These are phyloP conservation scores for Nicotiana obtusifolia DNA, from an alignment of 257 asterid genomes.

Conservation along the genomic window DNA sequence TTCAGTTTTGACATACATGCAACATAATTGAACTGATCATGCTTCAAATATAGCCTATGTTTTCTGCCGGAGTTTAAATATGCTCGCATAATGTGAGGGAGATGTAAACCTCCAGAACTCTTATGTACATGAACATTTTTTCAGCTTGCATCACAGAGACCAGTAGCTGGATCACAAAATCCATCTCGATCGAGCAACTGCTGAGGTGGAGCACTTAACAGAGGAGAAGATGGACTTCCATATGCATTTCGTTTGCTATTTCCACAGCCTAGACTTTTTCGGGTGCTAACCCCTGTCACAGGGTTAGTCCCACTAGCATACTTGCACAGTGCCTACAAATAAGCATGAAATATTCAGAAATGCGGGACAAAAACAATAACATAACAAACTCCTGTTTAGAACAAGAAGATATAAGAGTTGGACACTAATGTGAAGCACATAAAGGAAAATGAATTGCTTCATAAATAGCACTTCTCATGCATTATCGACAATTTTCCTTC, in stretches of 20 bases:
- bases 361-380: not conserved
- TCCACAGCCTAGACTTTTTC: conserved; percentile 94
- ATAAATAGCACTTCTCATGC: not conserved
- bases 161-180: conserved; percentile 71
- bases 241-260: conserved; percentile 82
- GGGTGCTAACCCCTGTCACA: conserved; percentile 76
- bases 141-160: conserved; percentile 57
- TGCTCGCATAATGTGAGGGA: not conserved
- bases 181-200: conserved; percentile 90
- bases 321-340: conserved; percentile 81
- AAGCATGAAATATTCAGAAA: not conserved
- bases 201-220: conserved; percentile 86
- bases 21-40: not conserved
- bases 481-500: not conserved
- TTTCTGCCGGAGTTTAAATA: not conserved
- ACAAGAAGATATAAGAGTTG: not conserved
- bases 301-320: conserved; percentile 92
- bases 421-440: not conserved
- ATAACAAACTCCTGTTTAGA: not conserved
- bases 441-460: not conserved
- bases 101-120: not conserved
- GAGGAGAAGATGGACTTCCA: conserved; percentile 92
- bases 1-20: not conserved
- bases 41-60: not conserved
- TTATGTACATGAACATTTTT: not conserved